Base-by-base conservation (phyloP, 495 filamentous ascomycete genomes). In the Staphylotrichum longicolle region DNA sequence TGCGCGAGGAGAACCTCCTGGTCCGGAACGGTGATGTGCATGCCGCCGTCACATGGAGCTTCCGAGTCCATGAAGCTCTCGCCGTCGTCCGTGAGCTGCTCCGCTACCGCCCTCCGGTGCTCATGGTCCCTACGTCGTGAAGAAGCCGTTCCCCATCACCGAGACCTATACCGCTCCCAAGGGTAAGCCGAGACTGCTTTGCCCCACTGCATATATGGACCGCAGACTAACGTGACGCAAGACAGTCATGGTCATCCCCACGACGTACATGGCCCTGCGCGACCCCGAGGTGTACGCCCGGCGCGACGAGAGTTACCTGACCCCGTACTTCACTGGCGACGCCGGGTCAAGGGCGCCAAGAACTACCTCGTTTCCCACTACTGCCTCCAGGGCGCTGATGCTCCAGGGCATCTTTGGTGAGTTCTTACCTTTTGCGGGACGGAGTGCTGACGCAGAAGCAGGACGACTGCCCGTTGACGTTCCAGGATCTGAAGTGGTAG, bases 331-430 rank as follows among this genome's bases (percentile, higher is more conserved):
- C 70, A 85, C 85, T 11, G 94, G 95, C 58, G 88, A 88, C 64
- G 94, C 94, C 5, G 94, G 75, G 77, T 75, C 58, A 86, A 90
- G 77, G 90, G 93, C 62, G 80, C 85, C 63, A 98, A 97, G 87
- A 98, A 98, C 79, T 98, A 88, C 83, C 83, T 98, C 45, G 93
- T 98, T 34, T 98, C 94, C 64, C 94, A 98, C 79, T 97, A 98
- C 77, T 98, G 94, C 72, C 80, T 98, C 51, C 94, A 98, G 78
- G n/a, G n/a, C n/a, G n/a, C n/a, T n/a, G n/a, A n/a, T n/a, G n/a
- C n/a, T n/a, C n/a, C n/a, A n/a, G n/a, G n/a, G n/a, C n/a, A n/a
- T n/a, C n/a, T n/a, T n/a, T n/a, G n/a, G n/a, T n/a, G n/a, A n/a
- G n/a, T n/a, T n/a, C n/a, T n/a, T n/a, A n/a, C n/a, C n/a, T n/a